Conservation (phyloP, 352 stramenopile genomes). For the Blastocystis hominis region DNA sequence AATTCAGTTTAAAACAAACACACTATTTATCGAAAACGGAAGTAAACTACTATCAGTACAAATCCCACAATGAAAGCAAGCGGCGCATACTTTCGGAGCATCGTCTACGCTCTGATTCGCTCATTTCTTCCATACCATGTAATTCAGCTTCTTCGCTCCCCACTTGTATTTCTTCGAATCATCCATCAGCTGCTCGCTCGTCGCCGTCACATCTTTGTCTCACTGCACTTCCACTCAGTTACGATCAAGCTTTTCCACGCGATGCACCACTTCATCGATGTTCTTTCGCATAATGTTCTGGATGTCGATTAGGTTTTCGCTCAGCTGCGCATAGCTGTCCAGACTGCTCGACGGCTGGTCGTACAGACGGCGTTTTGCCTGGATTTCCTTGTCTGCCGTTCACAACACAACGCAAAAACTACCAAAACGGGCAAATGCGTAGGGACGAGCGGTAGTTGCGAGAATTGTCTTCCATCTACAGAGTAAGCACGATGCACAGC, state of each 20-base stretch:
- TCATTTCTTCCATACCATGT: not conserved
- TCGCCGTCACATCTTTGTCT: not conserved
- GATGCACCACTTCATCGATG: conserved; percentile 50
- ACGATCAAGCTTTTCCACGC: conserved; percentile 55
- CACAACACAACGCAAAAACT: not conserved
- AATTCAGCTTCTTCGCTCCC: conserved; percentile 58
- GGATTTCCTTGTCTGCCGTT: conserved; percentile 39
- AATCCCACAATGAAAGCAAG: not conserved
- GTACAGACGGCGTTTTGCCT: conserved; percentile 25
- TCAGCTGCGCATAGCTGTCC: conserved; percentile 40
- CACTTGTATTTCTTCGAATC: conserved; percentile 58
- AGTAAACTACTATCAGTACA: conserved; percentile 29
- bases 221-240: not conserved
- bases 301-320: conserved; percentile 57
- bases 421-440: conserved; percentile 42
- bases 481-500: not conserved
- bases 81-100: conserved; percentile 38
- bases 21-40: conserved; percentile 37
- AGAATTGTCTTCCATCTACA: conserved; percentile 38
- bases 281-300: conserved; percentile 58
- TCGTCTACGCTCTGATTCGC: not conserved
- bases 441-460: conserved; percentile 38
- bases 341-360: not conserved
- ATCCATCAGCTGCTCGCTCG: conserved; percentile 15
- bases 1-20: not conserved